Evolutionary conservation across 768 basidiomycete genomes (phyloP), one percentile per base, ranked within the genome.

Genomic region (Lentinus brumalis): DNA sequence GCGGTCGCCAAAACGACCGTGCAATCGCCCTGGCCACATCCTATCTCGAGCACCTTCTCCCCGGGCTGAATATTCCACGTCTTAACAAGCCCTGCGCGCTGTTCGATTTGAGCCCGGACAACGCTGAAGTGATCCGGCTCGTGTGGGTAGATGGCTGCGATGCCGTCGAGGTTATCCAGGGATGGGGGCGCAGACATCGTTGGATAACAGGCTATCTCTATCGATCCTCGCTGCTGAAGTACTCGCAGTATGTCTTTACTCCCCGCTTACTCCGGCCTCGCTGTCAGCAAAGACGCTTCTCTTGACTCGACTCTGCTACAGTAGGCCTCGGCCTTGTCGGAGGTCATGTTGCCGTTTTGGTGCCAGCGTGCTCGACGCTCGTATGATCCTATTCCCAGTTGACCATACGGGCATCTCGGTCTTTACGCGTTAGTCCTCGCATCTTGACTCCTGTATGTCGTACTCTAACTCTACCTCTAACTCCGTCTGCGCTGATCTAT

Each of bases 21-120:
- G 53, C 71, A 73, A 57, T 79, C 78, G 15, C 78, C 78, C 55
- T 78, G 78, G 2, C 78, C 78, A 58, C 77, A 78, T 6, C 78
- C 78, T 1, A 79, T 64, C 59, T 79, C 78, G 1, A 79, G 67
- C 5, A 79, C 70, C 9, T 62, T 64, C 26, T 67, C 66, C 2
- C 76, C 77, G 0, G 31, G 51, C 11, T 59, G 2, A 51, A 78
- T 73, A 10, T 65, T 60, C 73, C 73, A 77, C 9, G 65, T 62
- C 9, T 57, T 55, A 30, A 76, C 58, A n/a, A 77, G 67, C 29
- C 67, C 61, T 42, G 77, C 61, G 32, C 77, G 76, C 50, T 79
- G 74, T 50, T 72, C 60, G 14, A 67, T 68, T 46, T 71, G 71
- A 26, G 53, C 39, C 8, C 57, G 58, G n/a, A 63, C 59, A 49